Conservation (phyloP, 371 early-diverging fungal species). For the Choanephora cucurbitarum region DNA sequence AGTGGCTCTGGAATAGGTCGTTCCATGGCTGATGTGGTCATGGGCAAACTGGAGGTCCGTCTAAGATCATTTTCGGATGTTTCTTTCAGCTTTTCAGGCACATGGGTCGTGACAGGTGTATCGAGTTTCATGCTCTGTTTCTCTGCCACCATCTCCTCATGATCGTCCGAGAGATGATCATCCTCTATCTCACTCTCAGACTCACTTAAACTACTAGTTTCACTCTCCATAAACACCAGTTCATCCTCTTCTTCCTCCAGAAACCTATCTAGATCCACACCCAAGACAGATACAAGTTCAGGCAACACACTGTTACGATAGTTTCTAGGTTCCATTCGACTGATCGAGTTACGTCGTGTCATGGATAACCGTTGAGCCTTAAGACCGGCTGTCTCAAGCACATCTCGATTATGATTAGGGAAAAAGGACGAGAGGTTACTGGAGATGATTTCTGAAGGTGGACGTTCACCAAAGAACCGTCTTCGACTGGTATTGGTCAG, state of each 20-base stretch:
- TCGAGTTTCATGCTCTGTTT: not conserved
- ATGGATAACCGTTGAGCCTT: slow-evolving; percentile 52
- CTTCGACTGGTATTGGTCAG: slow-evolving; percentile 3
- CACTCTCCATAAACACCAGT: slow-evolving; percentile 3
- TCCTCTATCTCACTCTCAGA: slow-evolving; percentile 2
- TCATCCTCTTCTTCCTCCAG: slow-evolving; percentile 54
- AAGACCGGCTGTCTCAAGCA: slow-evolving; percentile 53
- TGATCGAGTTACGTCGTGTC: slow-evolving; percentile 36
- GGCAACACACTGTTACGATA: slow-evolving; percentile 53
- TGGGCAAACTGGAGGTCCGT: not conserved
- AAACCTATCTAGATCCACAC: slow-evolving; percentile 51
- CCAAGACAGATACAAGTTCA: slow-evolving; percentile 49
- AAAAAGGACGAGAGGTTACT: slow-evolving; percentile 88
- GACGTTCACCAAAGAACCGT: slow-evolving; percentile 90
- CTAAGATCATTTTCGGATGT: no score
- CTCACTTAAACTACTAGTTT: slow-evolving; percentile 8
- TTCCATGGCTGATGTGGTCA: not conserved
- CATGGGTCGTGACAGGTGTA: not conserved
- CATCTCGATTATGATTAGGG: slow-evolving; percentile 64
- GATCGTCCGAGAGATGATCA: not conserved
- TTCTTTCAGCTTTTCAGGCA: not conserved
- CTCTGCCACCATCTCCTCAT: not conserved
- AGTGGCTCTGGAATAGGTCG: no score
- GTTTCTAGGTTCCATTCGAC: slow-evolving; percentile 23
- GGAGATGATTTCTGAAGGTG: slow-evolving; percentile 88